Base-by-base conservation (phyloP, 257 asterid genomes). In the Forsythia suspensa region DNA sequence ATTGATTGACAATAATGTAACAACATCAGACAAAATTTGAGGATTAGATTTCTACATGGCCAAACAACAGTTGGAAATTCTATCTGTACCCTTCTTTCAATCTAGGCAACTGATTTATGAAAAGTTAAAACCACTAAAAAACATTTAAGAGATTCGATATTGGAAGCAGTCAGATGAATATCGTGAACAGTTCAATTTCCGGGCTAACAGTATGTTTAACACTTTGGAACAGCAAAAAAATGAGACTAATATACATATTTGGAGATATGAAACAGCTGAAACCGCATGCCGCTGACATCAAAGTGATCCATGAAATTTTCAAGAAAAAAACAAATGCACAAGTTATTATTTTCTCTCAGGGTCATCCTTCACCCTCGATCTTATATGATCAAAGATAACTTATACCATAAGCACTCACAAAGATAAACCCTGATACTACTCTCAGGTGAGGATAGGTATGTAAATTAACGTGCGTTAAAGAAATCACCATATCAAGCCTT, bases 401-500 rank as follows among this genome's bases (percentile, higher is more conserved):
- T 74, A 76, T 83, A 55, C 76, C 80, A 76, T 78, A 82, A 71
- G 81, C 85, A 78, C 66, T 12, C 77, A 75, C 80, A n/a, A 72
- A 78, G 75, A 74, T 40, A 79, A 80, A 67, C 76, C 72, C 57
- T 55, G 76, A 71, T 43, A 41, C 71, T 69, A 80, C 79, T 79
- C 80, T 77, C 80, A 21, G 79, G 67, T 37, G 79, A 77, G 24
- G 52, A 76, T 68, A 20, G 73, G 76, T 78, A 73, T 77, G 79
- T 65, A 63, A 68, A 72, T 48, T 42, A 77, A 55, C 39, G 69
- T 68, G 40, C 66, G 72, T 48, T 57, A 55, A 65, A 13, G 20
- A 38, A 82, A 75, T 92, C 86, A 94, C 98, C 97, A 92, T 78
- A 92, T 94, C 88, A 92, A 80, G 74, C 96, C 94, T 77, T 89